Evolutionary conservation across 2,329 filamentous ascomycete species (phyloP).

Genomic region (Scedosporium dehoogii): DNA sequence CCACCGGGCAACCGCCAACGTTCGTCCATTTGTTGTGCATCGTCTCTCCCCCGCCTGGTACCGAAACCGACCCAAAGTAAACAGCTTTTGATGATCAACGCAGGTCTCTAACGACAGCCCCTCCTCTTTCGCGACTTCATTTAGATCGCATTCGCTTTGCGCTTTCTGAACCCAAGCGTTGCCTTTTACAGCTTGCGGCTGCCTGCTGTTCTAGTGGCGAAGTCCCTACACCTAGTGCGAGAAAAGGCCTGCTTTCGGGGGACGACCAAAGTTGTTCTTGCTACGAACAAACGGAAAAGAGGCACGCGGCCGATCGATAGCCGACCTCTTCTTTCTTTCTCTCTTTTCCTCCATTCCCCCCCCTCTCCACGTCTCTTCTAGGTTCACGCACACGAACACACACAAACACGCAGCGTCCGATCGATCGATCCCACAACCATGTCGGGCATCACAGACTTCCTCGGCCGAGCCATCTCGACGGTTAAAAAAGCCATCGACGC

Average conservation of each 20-base stretch:
- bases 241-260: not conserved
- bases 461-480: conserved; percentile 90
- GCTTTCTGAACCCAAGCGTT: not conserved
- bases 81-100: not conserved
- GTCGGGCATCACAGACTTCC: conserved; percentile 62
- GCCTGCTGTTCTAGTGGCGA: not conserved
- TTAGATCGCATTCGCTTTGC: not conserved
- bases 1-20: not conserved
- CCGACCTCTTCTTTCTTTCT: no score
- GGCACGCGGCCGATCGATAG: no score
- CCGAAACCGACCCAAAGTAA: not conserved
- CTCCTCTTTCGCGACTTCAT: not conserved
- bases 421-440: conserved; percentile 3
- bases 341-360: not conserved
- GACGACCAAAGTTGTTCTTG: no score
- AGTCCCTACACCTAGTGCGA: not conserved
- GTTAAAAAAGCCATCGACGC: conserved; percentile 97
- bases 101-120: not conserved
- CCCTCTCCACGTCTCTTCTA: not conserved
- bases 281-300: no score
- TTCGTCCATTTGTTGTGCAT: not conserved
- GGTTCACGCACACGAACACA: not conserved
- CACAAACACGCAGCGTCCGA: not conserved
- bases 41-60: not conserved
- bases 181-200: not conserved